These are phyloP conservation scores for Lentithecium fluviatile DNA, from an alignment of 495 filamentous ascomycete species.

Conservation along the genomic window DNA sequence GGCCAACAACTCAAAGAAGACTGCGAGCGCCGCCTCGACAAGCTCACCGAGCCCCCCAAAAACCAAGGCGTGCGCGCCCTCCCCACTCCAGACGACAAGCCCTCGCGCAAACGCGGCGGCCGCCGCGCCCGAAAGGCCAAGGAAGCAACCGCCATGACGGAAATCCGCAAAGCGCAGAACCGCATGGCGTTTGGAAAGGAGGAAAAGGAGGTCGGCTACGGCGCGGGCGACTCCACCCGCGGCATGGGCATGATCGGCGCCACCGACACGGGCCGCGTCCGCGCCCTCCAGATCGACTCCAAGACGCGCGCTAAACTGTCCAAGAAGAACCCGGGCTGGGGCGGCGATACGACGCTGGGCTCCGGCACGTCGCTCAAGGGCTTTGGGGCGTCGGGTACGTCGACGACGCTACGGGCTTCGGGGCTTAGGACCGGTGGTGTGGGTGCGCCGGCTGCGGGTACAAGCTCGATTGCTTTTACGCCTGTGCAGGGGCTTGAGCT, in stretches of 20 bases:
- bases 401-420: conserved; percentile 66
- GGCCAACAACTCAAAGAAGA: conserved; percentile 81
- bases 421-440: conserved; percentile 76
- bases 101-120: conserved; percentile 87
- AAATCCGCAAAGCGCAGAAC: conserved; percentile 94
- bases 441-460: conserved; percentile 64
- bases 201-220: conserved; percentile 91
- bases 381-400: conserved; percentile 64
- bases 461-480: conserved; percentile 87
- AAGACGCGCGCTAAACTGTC: conserved; percentile 87
- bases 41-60: conserved; percentile 88
- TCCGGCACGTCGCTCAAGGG: conserved; percentile 66
- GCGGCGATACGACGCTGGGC: conserved; percentile 62
- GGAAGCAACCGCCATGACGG: conserved; percentile 95
- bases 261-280: conserved; percentile 79
- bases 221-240: conserved; percentile 77
- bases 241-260: conserved; percentile 95
- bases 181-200: conserved; percentile 95
- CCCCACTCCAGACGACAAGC: conserved; percentile 94
- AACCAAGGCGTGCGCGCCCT: conserved; percentile 86
- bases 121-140: conserved; percentile 91
- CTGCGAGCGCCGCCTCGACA: conserved; percentile 86
- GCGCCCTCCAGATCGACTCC: conserved; percentile 86
- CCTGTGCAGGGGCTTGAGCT: conserved; percentile 93
- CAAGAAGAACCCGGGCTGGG: conserved; percentile 97